These are phyloP conservation scores for Amorphotheca resinae DNA, from an alignment of 495 filamentous ascomycete species.

Conservation along the genomic window DNA sequence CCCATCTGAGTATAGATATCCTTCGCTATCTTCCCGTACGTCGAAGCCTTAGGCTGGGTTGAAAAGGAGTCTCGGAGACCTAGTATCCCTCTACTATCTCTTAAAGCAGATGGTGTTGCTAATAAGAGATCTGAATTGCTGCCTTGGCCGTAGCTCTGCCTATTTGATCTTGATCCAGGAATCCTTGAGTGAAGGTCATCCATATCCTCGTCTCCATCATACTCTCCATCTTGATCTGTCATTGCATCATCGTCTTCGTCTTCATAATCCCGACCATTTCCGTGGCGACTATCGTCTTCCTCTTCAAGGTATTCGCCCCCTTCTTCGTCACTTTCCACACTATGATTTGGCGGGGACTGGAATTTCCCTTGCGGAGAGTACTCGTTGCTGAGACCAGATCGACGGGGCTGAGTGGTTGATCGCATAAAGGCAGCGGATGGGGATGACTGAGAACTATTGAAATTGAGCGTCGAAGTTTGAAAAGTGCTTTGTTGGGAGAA, in stretches of 20 bases:
- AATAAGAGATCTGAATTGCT: constrained; percentile 32
- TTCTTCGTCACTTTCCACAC: constrained; percentile 26
- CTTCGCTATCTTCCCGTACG: constrained; percentile 37
- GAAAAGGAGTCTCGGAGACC: constrained; percentile 25
- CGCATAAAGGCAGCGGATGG: constrained; percentile 8
- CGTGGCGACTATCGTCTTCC: constrained; percentile 9
- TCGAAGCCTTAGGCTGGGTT: constrained; percentile 26
- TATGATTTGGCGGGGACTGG: constrained; percentile 17
- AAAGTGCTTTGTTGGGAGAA: constrained; percentile 18
- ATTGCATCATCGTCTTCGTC: constrained; percentile 22
- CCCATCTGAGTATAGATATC: constrained; percentile 34
- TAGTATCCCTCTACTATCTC: constrained; percentile 26
- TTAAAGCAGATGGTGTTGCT: constrained; percentile 28
- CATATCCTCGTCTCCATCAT: constrained; percentile 28
- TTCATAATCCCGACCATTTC: constrained; percentile 16
- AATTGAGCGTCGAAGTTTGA: constrained; percentile 25
- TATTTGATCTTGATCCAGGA: constrained; percentile 11
- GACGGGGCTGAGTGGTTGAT: constrained; percentile 11
- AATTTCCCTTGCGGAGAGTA: constrained; percentile 19
- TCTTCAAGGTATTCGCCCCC: constrained; percentile 19
- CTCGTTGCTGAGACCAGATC: constrained; percentile 20
- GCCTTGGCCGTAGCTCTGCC: constrained; percentile 16
- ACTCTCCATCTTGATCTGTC: constrained; percentile 30
- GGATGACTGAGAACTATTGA: constrained; percentile 27
- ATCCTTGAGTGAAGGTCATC: constrained; percentile 21